Percentiles rank a stretch among this genome's conserved stretches.
Conservation (phyloP, 805 yeast genomes). For the Metschnikowia arizonensis region DNA sequence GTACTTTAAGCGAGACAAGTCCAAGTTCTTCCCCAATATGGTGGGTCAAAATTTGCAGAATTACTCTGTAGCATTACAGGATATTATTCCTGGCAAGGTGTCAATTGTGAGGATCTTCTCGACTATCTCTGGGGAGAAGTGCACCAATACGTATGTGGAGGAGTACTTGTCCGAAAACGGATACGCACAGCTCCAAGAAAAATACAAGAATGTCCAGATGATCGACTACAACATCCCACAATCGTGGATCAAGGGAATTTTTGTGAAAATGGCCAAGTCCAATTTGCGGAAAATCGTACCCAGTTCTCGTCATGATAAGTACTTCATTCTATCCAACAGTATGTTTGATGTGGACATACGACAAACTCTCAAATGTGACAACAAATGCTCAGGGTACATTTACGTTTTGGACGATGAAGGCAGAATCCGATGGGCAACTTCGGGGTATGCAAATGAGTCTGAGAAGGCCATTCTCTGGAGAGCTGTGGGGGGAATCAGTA, state of each 20-base stretch:
- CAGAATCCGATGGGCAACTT: conserved; percentile 85
- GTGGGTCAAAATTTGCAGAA: conserved; percentile 49
- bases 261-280: conserved; percentile 45
- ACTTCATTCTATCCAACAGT: conserved; percentile 60
- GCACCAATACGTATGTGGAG: conserved; percentile 58
- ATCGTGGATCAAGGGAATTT: conserved; percentile 59
- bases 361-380: conserved; percentile 60
- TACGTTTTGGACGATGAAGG: conserved; percentile 71
- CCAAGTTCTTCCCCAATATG: conserved; percentile 81
- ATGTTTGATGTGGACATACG: conserved; percentile 55
- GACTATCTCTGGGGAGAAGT: conserved; percentile 65
- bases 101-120: conserved; percentile 65
- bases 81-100: conserved; percentile 45
- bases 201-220: conserved; percentile 57
- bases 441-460: conserved; percentile 71
- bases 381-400: conserved; percentile 78
- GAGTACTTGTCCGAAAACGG: conserved; percentile 41
- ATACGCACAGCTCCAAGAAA: conserved; percentile 34
- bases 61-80: conserved; percentile 33
- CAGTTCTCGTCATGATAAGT: conserved; percentile 48
- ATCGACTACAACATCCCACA: conserved; percentile 77
- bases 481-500: conserved; percentile 55
- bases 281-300: conserved; percentile 45
- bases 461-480: conserved; percentile 66
- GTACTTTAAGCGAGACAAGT: conserved; percentile 65